phyloP scores from a whole-genome alignment of 129 eudicot genomes.

The Erigeron canadensis region DNA sequence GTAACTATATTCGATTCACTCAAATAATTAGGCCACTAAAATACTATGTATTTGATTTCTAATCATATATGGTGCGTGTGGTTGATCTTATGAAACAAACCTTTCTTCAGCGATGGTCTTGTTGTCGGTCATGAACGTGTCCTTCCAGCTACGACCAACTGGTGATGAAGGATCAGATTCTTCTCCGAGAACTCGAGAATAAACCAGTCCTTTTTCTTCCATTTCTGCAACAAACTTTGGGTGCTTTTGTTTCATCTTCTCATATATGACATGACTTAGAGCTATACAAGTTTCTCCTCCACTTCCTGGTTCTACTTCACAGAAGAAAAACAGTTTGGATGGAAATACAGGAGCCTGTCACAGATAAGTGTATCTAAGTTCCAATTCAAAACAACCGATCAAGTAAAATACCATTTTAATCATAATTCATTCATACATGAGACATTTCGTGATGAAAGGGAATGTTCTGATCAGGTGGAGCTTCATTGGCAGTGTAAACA shows the following conservation, averaged over 20 bases:
- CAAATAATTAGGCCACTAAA: too few species aligned
- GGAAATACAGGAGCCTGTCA: conserved; percentile 35
- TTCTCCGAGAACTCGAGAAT: conserved; percentile 18
- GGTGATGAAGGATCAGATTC: conserved; percentile 25
- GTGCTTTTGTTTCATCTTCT: conserved; percentile 24
- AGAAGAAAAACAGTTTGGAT: conserved; percentile 21
- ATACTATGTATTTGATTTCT: too few species aligned
- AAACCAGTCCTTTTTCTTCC: conserved; percentile 28
- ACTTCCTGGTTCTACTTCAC: conserved; percentile 28
- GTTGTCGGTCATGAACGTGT: conserved; percentile 18
- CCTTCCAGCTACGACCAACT: conserved; percentile 24
- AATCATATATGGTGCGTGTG: background rate
- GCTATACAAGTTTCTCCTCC: conserved; percentile 35
- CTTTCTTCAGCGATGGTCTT: conserved; percentile 25
- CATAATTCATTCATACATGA: background rate
- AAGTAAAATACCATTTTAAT: background rate
- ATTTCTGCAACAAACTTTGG: conserved; percentile 18
- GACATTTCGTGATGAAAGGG: background rate
- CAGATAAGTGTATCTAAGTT: background rate
- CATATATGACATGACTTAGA: conserved; percentile 45
- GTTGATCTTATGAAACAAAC: background rate
- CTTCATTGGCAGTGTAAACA: conserved; percentile 72
- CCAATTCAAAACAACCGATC: background rate
- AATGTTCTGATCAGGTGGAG: conserved; percentile 42
- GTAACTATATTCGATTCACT: background rate